Percentiles rank a stretch among this genome's conserved stretches.
These are phyloP conservation scores for Naganishia randhawae DNA, from an alignment of 768 basidiomycete genomes.

Conservation along the genomic window DNA sequence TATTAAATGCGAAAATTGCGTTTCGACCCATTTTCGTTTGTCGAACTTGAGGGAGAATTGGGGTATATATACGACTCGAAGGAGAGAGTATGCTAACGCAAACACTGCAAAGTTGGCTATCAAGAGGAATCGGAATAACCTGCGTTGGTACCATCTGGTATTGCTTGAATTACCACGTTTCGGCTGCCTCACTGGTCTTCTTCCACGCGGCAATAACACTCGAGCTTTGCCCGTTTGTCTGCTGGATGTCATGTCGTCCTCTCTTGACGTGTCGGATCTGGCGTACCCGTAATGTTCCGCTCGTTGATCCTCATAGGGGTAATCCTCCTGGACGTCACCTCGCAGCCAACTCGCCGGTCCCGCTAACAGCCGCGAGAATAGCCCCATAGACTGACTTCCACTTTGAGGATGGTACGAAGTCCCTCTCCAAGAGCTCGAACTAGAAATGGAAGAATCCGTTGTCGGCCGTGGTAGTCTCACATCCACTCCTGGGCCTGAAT, in stretches of 20 bases:
- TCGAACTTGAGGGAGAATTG: conserved; percentile 16
- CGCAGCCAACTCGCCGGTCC: neutral
- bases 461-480: neutral
- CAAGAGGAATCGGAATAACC: neutral
- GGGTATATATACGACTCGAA: conserved; percentile 1
- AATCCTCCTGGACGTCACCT: neutral
- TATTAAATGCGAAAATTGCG: conserved; percentile 3
- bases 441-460: neutral
- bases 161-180: neutral
- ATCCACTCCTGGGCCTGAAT: neutral
- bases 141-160: neutral
- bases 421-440: neutral
- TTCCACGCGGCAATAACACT: neutral
- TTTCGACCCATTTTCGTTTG: conserved; percentile 9
- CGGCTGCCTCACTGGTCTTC: neutral
- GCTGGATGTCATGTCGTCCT: neutral
- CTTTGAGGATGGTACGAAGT: neutral
- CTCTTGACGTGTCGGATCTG: neutral
- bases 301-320: conserved; percentile 14
- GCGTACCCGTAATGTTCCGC: conserved; percentile 9
- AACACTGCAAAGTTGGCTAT: neutral
- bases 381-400: neutral
- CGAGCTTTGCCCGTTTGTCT: neutral
- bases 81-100: conserved; percentile 2
- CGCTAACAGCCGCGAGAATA: neutral